Evolutionary conservation across 352 stramenopile species (phyloP).

Genomic region (Phytophthora ramorum): DNA sequence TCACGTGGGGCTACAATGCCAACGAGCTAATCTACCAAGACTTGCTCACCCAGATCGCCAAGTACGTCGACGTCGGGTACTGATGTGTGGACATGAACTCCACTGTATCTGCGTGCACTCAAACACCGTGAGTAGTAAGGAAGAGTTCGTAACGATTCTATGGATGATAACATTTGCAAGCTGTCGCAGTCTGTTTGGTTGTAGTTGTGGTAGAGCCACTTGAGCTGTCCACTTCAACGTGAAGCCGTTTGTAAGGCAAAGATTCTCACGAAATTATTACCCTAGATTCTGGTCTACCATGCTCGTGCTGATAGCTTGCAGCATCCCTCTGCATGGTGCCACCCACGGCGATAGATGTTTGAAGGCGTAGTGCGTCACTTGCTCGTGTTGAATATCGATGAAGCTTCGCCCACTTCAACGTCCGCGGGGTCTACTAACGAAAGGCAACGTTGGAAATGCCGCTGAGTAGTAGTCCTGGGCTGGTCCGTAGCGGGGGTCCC

Average conservation of each 20-base stretch:
- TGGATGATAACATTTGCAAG: background rate
- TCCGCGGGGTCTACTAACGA: slow-evolving; percentile 7
- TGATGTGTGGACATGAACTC: slow-evolving; percentile 16
- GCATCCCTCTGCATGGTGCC: background rate
- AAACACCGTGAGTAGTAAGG: background rate
- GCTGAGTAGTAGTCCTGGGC: background rate
- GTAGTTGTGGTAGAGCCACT: background rate
- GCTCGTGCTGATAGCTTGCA: background rate
- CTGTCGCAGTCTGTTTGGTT: background rate
- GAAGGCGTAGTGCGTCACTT: slow-evolving; percentile 9
- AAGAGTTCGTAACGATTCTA: background rate
- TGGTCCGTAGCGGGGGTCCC: slow-evolving; percentile 15
- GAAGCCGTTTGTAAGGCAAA: background rate
- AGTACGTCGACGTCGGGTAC: slow-evolving; percentile 62
- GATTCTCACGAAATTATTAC: too few relatives aligned
- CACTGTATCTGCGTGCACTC: background rate
- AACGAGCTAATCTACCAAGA: slow-evolving; percentile 63
- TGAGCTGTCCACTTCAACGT: slow-evolving; percentile 16
- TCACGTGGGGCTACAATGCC: slow-evolving; percentile 71
- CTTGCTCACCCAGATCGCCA: slow-evolving; percentile 59
- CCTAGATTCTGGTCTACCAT: background rate
- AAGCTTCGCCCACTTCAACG: slow-evolving; percentile 20
- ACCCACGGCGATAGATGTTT: background rate
- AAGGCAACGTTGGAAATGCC: slow-evolving; percentile 7
- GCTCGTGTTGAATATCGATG: slow-evolving; percentile 29